Conservation (phyloP, 306 rosid genomes). For the Glycine soja region DNA sequence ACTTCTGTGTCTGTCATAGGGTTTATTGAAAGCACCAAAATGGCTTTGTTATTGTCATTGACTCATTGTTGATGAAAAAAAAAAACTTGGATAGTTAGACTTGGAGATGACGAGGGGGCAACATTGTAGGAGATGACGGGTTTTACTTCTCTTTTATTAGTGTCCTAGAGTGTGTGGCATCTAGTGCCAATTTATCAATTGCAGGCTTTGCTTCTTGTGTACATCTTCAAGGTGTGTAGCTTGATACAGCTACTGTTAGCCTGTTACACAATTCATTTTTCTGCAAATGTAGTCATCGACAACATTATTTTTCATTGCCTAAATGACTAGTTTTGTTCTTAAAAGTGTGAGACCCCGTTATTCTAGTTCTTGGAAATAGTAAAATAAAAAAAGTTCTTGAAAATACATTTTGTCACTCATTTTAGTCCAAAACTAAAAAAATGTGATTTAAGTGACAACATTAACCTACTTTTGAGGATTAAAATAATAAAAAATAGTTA, state of each 20-base stretch:
- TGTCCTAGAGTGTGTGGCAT: conserved; percentile 18
- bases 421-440: too few species aligned
- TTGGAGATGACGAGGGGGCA: background rate
- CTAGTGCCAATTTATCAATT: background rate
- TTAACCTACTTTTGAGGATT: too few species aligned
- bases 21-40: background rate
- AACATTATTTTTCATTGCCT: too few species aligned
- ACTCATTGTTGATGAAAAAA: background rate
- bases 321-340: too few species aligned
- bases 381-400: too few species aligned
- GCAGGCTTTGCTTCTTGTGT: background rate
- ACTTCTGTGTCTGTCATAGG: background rate
- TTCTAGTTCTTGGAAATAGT: too few species aligned
- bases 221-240: background rate
- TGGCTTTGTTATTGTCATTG: background rate
- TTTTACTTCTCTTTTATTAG: background rate
- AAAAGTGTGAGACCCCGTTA: too few species aligned
- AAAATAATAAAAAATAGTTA: too few species aligned
- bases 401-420: too few species aligned
- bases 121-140: background rate
- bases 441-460: too few species aligned
- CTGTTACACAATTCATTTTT: background rate
- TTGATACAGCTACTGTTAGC: background rate
- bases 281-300: background rate
- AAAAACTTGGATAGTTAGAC: background rate